Percentiles rank a stretch among this genome's conserved stretches.
phyloP scores from a whole-genome alignment of 129 eudicot species.

The Chrysanthemum seticuspe region DNA sequence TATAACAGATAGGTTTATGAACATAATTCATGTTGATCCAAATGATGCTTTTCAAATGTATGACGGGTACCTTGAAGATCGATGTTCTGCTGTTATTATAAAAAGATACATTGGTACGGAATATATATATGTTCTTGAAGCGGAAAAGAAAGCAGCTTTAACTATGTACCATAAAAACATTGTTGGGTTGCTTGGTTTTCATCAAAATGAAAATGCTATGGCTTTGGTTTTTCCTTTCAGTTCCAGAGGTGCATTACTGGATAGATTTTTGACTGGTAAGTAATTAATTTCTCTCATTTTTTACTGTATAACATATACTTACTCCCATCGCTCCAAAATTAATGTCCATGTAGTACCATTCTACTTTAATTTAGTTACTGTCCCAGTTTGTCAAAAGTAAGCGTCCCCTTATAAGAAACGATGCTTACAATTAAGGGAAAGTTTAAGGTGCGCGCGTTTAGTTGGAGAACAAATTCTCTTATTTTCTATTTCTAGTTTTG shows the following conservation, averaged over 20 bases:
- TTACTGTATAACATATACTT: not conserved
- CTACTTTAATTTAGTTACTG: too few species aligned
- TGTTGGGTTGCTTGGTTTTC: slow-evolving; percentile 42
- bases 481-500: too few species aligned
- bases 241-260: slow-evolving; percentile 30
- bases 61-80: slow-evolving; percentile 25
- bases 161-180: slow-evolving; percentile 53
- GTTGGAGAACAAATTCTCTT: too few species aligned
- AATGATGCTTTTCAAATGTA: slow-evolving; percentile 34
- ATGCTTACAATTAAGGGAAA: too few species aligned
- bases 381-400: too few species aligned
- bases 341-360: too few species aligned
- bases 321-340: too few species aligned
- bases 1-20: slow-evolving; percentile 36
- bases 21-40: slow-evolving; percentile 21
- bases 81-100: slow-evolving; percentile 21
- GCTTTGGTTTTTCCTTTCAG: slow-evolving; percentile 42
- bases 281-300: slow-evolving; percentile 17
- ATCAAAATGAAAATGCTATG: slow-evolving; percentile 38
- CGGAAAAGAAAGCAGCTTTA: slow-evolving; percentile 45
- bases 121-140: slow-evolving; percentile 30
- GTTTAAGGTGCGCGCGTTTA: too few species aligned
- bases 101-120: slow-evolving; percentile 38
- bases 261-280: slow-evolving; percentile 43
- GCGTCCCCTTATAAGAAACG: too few species aligned